phyloP scores from a whole-genome alignment of 768 basidiomycete genomes.

The Boletus subcaerulescens region DNA sequence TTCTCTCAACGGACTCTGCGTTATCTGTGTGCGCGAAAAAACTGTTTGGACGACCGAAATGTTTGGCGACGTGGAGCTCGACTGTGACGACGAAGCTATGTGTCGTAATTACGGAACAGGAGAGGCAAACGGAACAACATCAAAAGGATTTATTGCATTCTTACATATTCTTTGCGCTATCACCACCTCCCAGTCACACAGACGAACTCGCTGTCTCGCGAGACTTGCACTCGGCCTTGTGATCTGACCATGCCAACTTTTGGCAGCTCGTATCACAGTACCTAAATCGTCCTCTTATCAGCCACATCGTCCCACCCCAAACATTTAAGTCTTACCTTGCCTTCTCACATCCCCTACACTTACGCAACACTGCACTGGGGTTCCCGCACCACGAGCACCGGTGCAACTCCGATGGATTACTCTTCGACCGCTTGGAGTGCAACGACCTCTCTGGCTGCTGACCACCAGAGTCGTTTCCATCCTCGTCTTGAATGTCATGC shows the following conservation, averaged over 20 bases:
- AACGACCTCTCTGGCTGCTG: constrained; percentile 11
- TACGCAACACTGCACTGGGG: constrained; percentile 52
- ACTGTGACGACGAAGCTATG: too few species aligned
- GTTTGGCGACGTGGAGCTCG: too few species aligned
- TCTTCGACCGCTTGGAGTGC: neutral
- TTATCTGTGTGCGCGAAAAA: too few species aligned
- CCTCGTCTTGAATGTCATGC: constrained; percentile 41
- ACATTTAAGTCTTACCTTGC: constrained; percentile 29
- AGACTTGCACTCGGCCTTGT: constrained; percentile 2
- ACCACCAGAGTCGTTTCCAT: neutral
- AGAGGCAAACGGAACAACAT: too few species aligned
- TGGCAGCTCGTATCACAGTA: constrained; percentile 4
- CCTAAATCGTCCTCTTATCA: neutral
- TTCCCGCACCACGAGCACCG: constrained; percentile 62
- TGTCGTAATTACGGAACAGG: too few species aligned
- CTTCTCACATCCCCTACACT: constrained; percentile 43
- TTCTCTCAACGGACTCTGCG: too few species aligned
- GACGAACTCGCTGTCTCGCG: neutral
- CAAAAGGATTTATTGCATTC: too few species aligned
- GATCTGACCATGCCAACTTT: constrained; percentile 4
- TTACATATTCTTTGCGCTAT: too few species aligned
- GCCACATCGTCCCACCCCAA: neutral
- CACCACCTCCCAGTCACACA: neutral
- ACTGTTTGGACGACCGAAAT: too few species aligned
- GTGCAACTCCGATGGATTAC: constrained; percentile 42